phyloP scores from a whole-genome alignment of 768 basidiomycete genomes.

The Boletus fagicola region DNA sequence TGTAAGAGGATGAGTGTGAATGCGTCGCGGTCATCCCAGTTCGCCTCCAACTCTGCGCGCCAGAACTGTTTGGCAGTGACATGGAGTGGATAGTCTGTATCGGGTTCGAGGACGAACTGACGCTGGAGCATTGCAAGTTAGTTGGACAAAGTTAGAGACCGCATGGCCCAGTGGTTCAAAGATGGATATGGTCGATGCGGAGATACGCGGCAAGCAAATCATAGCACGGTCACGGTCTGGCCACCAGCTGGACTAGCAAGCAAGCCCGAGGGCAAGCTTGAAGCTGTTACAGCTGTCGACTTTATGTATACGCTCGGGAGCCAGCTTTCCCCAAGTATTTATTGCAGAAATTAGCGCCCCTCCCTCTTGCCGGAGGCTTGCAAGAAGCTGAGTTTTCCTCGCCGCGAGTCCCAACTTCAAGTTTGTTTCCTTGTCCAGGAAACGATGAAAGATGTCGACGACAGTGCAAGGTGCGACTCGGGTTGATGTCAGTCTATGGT shows the following conservation, averaged over 20 bases:
- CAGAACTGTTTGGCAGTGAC: conserved; percentile 60
- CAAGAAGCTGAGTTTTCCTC: background rate
- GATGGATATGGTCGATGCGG: background rate
- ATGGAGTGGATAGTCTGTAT: conserved; percentile 44
- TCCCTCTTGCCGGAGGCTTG: too few species aligned
- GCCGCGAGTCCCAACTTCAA: background rate
- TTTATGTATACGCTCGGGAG: too few species aligned
- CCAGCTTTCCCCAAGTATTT: too few species aligned
- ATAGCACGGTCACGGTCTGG: background rate
- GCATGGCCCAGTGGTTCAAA: background rate
- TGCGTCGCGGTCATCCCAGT: conserved; percentile 41
- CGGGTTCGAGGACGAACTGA: conserved; percentile 38
- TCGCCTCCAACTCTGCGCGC: conserved; percentile 38
- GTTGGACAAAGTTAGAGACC: background rate
- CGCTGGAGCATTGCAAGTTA: conserved; percentile 23
- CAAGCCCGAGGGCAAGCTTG: background rate
- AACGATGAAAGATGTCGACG: background rate
- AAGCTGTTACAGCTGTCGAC: too few species aligned
- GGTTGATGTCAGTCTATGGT: background rate
- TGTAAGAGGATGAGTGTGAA: conserved; percentile 62
- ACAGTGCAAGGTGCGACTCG: background rate
- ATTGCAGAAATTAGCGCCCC: background rate
- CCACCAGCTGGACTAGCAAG: background rate
- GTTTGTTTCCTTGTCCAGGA: background rate
- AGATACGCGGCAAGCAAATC: background rate